phyloP scores from a whole-genome alignment of 495 filamentous ascomycete genomes.

The Aspergillus incahuasiensis region DNA sequence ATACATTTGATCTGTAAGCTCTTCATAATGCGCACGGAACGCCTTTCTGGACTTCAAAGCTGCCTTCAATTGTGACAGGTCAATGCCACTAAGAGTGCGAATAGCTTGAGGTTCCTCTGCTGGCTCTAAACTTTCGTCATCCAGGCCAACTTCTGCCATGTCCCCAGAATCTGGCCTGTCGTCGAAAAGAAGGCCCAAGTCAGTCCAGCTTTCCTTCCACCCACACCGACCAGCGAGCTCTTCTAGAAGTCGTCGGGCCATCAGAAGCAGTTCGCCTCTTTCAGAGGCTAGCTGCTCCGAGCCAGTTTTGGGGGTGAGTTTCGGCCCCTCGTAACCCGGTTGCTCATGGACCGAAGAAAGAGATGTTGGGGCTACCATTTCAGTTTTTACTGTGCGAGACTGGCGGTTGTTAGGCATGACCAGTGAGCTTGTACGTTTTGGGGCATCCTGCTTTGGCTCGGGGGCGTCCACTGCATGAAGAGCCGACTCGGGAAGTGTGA shows the following conservation, averaged over 20 bases:
- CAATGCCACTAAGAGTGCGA: conserved; percentile 36
- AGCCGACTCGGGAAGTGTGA: conserved; percentile 61
- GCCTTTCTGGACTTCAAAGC: conserved; percentile 30
- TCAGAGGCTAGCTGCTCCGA: conserved; percentile 77
- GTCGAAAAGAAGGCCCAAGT: conserved; percentile 51
- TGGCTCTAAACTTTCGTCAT: conserved; percentile 21
- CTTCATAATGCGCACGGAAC: conserved; percentile 62
- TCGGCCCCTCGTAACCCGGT: conserved; percentile 27
- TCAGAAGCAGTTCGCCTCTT: conserved; percentile 72
- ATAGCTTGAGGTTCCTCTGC: conserved; percentile 31
- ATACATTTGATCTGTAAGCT: conserved; percentile 64
- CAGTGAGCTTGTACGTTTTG: conserved; percentile 44
- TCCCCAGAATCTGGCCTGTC: conserved; percentile 51
- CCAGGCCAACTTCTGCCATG: conserved; percentile 39
- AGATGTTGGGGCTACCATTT: conserved; percentile 24
- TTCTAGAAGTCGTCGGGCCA: conserved; percentile 75
- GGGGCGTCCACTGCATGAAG: conserved; percentile 24
- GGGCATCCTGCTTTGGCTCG: conserved; percentile 45
- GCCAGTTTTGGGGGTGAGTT: conserved; percentile 52
- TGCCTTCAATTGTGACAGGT: conserved; percentile 25
- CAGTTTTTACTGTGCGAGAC: conserved; percentile 29
- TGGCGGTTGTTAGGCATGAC: conserved; percentile 22
- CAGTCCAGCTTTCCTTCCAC: conserved; percentile 75
- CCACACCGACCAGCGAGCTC: conserved; percentile 64
- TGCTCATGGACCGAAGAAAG: conserved; percentile 20